Evolutionary conservation across 1,139 yeast species (phyloP), one percentile per base, ranked within the genome.

Genomic region (Kazachstania sp.): DNA sequence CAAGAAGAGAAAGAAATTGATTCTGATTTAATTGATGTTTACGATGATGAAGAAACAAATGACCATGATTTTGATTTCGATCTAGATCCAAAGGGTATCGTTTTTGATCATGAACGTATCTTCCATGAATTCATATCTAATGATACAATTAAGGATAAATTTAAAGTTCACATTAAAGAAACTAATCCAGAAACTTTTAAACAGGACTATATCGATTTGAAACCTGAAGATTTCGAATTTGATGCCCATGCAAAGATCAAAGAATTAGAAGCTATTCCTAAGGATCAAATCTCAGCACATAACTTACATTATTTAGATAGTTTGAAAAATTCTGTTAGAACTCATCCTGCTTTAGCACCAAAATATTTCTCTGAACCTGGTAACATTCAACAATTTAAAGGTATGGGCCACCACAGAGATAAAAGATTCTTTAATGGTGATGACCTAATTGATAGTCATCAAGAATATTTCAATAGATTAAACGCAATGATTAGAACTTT

Each of bases 381-480:
- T 48, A n/a, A 54, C 30, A 50, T 69, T 72, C 29, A 30, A 52
- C 56, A 28, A 40, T 54, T 18, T 50, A 51, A 32, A 66, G 82
- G 82, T n/a, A 77, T 55, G 39, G 79, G 79, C 1, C 73, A 71
- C 49, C 92, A 83, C 62, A 81, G 81, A 59, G 92, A 84, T 64
- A 79, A 80, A 77, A 68, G 90, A 45, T 83, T 84, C 56, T 83
- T 80, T 67, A 73, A 72, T 13, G 66, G 76, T n/a, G 67, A 72
- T 28, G 50, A 37, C 44, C 50, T 42, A 32, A 39, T 56, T 15
- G 59, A 71, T 13, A 57, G 57, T 29, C 47, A 49, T 4, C 49
- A 51, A 30, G 78, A 75, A 56, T 68, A 75, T 41, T 74, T 71
- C 51, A 65, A 72, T 50, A 66, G 72, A 23, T 60, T 78, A 51